These are phyloP conservation scores for Gautieria morchelliformis DNA, from an alignment of 768 basidiomycete species.

Conservation along the genomic window DNA sequence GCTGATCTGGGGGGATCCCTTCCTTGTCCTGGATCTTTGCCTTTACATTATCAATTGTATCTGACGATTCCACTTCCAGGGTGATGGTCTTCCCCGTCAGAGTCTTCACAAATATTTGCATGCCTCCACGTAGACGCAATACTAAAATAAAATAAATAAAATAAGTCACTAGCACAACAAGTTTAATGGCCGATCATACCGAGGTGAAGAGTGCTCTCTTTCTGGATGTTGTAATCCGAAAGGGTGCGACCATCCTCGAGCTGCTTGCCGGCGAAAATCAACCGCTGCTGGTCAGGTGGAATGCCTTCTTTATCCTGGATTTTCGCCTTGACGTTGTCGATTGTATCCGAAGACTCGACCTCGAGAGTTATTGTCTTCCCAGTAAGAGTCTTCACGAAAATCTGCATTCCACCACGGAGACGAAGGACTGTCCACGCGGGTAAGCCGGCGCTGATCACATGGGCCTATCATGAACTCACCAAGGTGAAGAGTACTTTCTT, in stretches of 20 bases:
- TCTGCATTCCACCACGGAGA: constrained; percentile 87
- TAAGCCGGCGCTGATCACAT: neutral
- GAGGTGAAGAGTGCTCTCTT: constrained; percentile 70
- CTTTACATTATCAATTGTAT: constrained; percentile 72
- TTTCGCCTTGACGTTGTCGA: constrained; percentile 80
- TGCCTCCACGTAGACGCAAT: constrained; percentile 58
- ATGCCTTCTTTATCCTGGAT: constrained; percentile 81
- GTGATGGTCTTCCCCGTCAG: constrained; percentile 73
- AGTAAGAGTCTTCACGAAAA: constrained; percentile 74
- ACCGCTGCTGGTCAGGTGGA: constrained; percentile 78
- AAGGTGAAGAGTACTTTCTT: constrained; percentile 86
- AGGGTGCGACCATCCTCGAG: constrained; percentile 76
- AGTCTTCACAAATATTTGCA: constrained; percentile 68
- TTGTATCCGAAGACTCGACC: constrained; percentile 80
- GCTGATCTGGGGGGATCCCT: constrained; percentile 71
- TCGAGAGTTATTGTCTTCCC: constrained; percentile 91
- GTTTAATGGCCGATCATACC: neutral
- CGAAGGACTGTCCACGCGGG: constrained; percentile 46
- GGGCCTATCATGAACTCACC: constrained; percentile 16
- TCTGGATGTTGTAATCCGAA: constrained; percentile 74
- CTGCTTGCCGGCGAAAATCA: constrained; percentile 93
- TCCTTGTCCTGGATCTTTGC: constrained; percentile 76
- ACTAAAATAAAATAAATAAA: constrained; percentile 24
- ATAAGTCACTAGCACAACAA: neutral
- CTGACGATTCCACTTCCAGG: constrained; percentile 63